phyloP scores from a whole-genome alignment of 208 protist genomes.

The Phytomonas serpens region DNA sequence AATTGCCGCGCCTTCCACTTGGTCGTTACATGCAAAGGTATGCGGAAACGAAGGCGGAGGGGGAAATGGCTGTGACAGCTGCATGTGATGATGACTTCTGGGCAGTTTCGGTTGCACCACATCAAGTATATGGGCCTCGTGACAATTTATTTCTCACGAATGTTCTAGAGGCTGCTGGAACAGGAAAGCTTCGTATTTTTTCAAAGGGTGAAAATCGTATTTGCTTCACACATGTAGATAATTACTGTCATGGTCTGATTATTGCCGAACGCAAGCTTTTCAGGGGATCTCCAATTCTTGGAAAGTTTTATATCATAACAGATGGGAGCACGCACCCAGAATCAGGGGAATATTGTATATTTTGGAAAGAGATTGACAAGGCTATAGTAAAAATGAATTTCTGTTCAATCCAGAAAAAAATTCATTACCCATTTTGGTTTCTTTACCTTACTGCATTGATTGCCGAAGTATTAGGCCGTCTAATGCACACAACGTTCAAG shows the following conservation, averaged over 20 bases:
- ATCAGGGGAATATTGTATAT: slow-evolving; percentile 81
- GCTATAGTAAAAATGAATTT: slow-evolving; percentile 87
- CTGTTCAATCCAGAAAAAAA: slow-evolving; percentile 64
- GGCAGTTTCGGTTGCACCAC: slow-evolving; percentile 87
- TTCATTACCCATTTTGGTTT: slow-evolving; percentile 87
- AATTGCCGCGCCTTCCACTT: slow-evolving; percentile 85
- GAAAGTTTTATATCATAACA: slow-evolving; percentile 95
- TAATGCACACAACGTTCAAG: slow-evolving; percentile 82
- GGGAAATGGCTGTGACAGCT: slow-evolving; percentile 80
- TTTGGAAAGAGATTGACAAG: slow-evolving; percentile 91
- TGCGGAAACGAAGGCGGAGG: slow-evolving; percentile 90
- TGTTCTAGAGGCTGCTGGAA: slow-evolving; percentile 91
- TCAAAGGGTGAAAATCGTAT: slow-evolving; percentile 89
- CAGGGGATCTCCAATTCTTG: slow-evolving; percentile 82
- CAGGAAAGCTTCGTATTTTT: slow-evolving; percentile 91
- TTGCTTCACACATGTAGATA: slow-evolving; percentile 95
- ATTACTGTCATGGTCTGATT: slow-evolving; percentile 93
- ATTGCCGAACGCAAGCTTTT: slow-evolving; percentile 87
- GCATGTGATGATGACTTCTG: slow-evolving; percentile 80
- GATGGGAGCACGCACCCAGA: slow-evolving; percentile 90
- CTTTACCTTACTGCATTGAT: slow-evolving; percentile 78
- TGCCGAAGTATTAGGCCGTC: slow-evolving; percentile 57
- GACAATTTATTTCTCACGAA: slow-evolving; percentile 95
- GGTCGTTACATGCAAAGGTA: slow-evolving; percentile 91
- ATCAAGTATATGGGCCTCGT: slow-evolving; percentile 94